phyloP scores from a whole-genome alignment of 2,329 filamentous ascomycete genomes.

The Tolypocladium ophioglossoides region DNA sequence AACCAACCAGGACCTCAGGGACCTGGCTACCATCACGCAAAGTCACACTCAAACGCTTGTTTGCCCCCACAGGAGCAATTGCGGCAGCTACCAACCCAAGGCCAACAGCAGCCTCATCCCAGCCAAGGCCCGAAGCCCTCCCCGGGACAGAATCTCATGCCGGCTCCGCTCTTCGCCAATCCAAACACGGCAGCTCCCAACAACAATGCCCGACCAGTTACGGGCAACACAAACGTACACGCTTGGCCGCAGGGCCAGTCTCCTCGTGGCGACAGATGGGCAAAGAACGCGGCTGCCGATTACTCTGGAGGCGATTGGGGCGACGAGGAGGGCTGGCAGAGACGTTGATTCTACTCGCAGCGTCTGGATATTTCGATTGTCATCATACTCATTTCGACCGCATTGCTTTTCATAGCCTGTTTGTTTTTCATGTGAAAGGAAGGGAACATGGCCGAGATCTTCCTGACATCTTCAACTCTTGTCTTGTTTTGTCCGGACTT shows the following conservation, averaged over 20 bases:
- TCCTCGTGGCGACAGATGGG: slow-evolving; percentile 9
- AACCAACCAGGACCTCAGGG: background rate
- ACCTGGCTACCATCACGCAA: background rate
- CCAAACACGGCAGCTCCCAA: background rate
- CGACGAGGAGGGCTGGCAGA: slow-evolving; percentile 5
- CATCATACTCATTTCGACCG: background rate
- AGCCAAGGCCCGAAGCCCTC: background rate
- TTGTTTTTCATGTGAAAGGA: background rate
- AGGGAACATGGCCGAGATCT: too few relatives aligned
- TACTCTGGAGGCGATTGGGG: slow-evolving; percentile 19
- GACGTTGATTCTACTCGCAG: background rate
- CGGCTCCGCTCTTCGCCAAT: slow-evolving; percentile 2
- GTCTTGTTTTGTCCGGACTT: too few relatives aligned
- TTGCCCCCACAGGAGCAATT: background rate
- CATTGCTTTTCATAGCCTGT: background rate
- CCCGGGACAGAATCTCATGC: background rate
- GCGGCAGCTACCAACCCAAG: background rate
- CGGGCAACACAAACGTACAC: background rate
- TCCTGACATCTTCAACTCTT: too few relatives aligned
- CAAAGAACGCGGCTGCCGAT: slow-evolving; percentile 12
- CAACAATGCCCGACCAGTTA: background rate
- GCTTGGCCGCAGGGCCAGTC: background rate
- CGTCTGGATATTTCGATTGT: background rate
- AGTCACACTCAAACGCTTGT: background rate
- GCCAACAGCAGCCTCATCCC: background rate